These are phyloP conservation scores for Canna indica DNA, from an alignment of 176 grass and related monocot species.

Conservation along the genomic window DNA sequence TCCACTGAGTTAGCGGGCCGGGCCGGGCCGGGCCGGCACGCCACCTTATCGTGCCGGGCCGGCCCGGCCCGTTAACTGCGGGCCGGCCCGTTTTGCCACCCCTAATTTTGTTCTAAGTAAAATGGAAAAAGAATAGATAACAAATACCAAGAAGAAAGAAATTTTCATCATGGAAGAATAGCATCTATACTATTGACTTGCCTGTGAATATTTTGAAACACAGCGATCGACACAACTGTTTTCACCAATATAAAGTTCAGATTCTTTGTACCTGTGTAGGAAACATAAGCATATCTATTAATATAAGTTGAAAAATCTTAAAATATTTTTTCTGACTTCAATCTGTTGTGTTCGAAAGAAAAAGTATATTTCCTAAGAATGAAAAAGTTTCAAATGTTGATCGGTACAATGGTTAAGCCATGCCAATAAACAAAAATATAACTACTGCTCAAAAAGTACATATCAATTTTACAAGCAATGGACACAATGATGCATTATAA, in stretches of 20 bases:
- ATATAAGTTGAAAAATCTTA: no score
- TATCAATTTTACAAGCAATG: not conserved
- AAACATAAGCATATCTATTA: not conserved
- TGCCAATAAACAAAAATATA: not conserved
- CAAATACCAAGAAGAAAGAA: not conserved
- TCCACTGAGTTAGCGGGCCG: no score
- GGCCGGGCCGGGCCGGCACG: no score
- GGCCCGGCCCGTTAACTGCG: no score
- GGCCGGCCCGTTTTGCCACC: no score
- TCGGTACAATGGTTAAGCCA: no score
- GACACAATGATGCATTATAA: not conserved
- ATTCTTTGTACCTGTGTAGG: conserved; percentile 70
- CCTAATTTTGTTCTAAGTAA: no score
- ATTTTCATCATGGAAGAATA: not conserved
- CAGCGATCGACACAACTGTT: conserved; percentile 96
- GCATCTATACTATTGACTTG: conserved; percentile 9
- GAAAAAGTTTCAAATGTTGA: conserved; percentile 2
- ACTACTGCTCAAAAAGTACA: not conserved
- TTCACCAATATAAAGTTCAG: conserved; percentile 92
- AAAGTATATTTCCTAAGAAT: not conserved
- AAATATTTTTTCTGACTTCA: no score
- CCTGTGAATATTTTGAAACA: conserved; percentile 92
- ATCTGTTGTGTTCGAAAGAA: no score
- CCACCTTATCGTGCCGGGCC: no score
- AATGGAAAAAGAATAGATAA: not conserved